Evolutionary conservation across 306 rosid genomes (phyloP), one percentile per base, ranked within the genome.

Genomic region (Quercus bicolor): DNA sequence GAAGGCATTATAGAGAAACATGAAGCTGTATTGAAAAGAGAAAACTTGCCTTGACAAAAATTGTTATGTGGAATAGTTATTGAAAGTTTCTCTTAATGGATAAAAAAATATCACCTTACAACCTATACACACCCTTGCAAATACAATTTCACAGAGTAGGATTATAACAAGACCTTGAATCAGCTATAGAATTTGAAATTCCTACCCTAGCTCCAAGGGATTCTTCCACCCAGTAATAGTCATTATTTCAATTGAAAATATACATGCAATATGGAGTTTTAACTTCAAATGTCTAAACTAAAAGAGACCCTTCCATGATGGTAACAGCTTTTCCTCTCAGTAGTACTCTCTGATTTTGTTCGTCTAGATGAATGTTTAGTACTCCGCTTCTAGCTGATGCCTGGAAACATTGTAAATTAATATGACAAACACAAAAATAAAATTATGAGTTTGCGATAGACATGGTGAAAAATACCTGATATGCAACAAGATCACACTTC

Each of bases 381-480:
- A 71, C 83, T 82, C 94, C 98, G 11, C 98, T 90, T 81, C 97
- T 86, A 0, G 84, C 79, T 23, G 98, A 94, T 71, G 98, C 97
- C 98, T 92, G 69, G 31, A 20, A 78, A 26, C 54, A 15, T 65
- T 6, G 45, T 1, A 4, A 29, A 84, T 68, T 68, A 78, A 15
- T 40, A 51, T n/a, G 6, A 77, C 19, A 33, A 51, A 65, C 54
- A 65, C 73, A 78, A 16, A 34, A 56, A 74, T 73, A 37, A 31
- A 75, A 70, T 34, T 62, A 61, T 48, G 53, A 73, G 56, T 28
- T 68, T 34, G 62, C 43, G 3, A 6, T 28, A 51, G 73, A 55
- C 48, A 21, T 28, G 45, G 19, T 64, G 64, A 68, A 81, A 68
- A 74, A 68, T 84, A 90, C 94, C 92, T 76, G 82, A 69, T 88